Conservation (phyloP, 306 rosid species). For the Citrullus colocynthis region DNA sequence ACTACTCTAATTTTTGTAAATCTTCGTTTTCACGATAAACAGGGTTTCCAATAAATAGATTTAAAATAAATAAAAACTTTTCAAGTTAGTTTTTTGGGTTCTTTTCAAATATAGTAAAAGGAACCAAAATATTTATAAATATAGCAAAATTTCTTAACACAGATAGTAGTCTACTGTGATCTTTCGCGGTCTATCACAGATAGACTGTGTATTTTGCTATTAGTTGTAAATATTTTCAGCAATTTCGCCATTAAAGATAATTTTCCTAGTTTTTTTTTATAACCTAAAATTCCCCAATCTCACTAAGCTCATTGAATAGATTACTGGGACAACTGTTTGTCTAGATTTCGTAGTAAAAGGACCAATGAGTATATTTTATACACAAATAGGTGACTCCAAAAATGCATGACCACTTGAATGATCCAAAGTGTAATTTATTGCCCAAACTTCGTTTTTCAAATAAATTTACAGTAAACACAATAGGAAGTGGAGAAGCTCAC, state of each 20-base stretch:
- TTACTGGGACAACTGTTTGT: not conserved
- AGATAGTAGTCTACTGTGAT: no score
- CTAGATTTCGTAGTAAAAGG: not conserved
- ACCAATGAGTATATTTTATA: not conserved
- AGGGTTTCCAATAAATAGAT: not conserved
- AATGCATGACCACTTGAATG: not conserved
- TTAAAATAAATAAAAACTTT: not conserved
- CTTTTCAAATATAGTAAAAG: no score
- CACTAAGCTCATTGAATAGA: not conserved
- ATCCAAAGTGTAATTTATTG: not conserved
- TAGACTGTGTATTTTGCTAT: no score
- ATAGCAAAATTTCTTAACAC: no score
- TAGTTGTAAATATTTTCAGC: no score
- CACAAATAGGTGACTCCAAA: not conserved
- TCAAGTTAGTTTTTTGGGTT: not conserved
- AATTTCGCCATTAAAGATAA: no score
- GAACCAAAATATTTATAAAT: no score
- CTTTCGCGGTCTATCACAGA: no score
- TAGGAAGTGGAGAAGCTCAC: not conserved
- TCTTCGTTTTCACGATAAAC: not conserved
- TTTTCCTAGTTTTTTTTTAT: not conserved
- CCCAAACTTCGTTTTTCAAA: not conserved
- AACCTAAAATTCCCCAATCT: not conserved
- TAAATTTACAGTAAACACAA: not conserved
- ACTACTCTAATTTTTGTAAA: not conserved